Conservation (phyloP, 2,329 filamentous ascomycete genomes). For the Clathrospora elynae region DNA sequence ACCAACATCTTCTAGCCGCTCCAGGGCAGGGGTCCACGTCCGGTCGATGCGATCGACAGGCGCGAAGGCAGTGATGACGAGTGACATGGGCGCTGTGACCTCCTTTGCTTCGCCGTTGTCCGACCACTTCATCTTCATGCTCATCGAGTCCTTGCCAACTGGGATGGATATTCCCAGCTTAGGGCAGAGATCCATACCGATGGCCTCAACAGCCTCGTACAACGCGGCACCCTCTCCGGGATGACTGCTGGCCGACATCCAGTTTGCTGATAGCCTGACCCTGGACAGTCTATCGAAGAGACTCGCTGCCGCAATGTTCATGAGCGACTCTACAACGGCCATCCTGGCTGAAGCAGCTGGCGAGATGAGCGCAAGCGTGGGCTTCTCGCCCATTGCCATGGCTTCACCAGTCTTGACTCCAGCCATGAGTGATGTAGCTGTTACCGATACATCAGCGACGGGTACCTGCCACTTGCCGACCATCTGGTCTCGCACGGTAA, state of each 20-base stretch:
- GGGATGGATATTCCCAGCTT: constrained; percentile 90
- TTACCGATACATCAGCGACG: constrained; percentile 92
- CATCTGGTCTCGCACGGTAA: constrained; percentile 90
- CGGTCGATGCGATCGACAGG: constrained; percentile 79
- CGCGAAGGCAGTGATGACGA: constrained; percentile 89
- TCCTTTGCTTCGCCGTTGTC: constrained; percentile 70
- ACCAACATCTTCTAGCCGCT: constrained; percentile 82
- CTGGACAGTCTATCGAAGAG: constrained; percentile 73
- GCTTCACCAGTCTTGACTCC: constrained; percentile 83
- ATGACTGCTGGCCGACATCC: constrained; percentile 97
- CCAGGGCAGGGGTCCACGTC: constrained; percentile 92
- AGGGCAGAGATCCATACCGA: constrained; percentile 90
- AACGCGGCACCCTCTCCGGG: constrained; percentile 89
- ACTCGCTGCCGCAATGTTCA: constrained; percentile 87
- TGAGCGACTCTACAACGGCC: constrained; percentile 90
- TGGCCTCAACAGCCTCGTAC: constrained; percentile 91
- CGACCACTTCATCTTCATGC: constrained; percentile 96
- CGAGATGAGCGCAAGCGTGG: constrained; percentile 85
- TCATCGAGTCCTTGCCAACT: constrained; percentile 97
- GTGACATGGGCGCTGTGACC: constrained; percentile 88
- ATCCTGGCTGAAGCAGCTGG: constrained; percentile 90
- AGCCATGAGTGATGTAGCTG: constrained; percentile 75
- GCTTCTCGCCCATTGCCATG: constrained; percentile 97
- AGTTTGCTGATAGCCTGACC: constrained; percentile 92
- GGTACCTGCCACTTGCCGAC: constrained; percentile 96